Base-by-base conservation (phyloP, 75 land plant species). In the Pinus tabuliformis region DNA sequence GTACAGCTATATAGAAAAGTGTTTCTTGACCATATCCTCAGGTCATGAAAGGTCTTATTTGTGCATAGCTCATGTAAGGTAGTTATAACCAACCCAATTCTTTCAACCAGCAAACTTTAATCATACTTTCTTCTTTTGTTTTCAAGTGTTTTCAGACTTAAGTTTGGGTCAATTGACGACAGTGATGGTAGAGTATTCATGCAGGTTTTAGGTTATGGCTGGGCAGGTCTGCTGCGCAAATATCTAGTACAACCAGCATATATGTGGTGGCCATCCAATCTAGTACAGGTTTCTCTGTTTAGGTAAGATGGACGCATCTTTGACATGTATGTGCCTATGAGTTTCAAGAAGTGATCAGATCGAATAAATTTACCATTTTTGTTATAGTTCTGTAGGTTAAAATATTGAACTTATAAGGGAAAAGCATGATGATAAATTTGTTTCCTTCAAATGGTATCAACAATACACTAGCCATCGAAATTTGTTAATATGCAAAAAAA, bases 191-290 rank as follows among this genome's bases (percentile, higher is more conserved):
- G 14, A 13, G 17, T 57, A 2, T 70, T 36, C 81, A 20, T 72
- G 82, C 79, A 91, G 93, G 26, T 91, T 13, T 26, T 91, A 66
- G 93, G 93, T 12, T 91, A 91, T 86, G 93, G 93, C 18, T 91
- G 93, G 93, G 93, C 89, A 21, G 93, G 93, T 15, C 62, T 91
- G 79, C 77, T 91, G 37, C 73, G 93, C 54, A 86, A 72, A 73
- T 88, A 86, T 76, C 56, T 91, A 73, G 89, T 91, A 24, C 83
- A 91, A 70, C 93, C 91, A 56, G 87, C 78, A 73, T 84, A 86
- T 39, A 91, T 91, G 93, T 91, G 93, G 93, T 91, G 93, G 93
- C 93, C 93, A 66, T 60, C 91, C 28, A 91, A 91, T 58, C 78
- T 91, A 6, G 91, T 90, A 59, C 91, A 88, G 75, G 91, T 91